Conservation (phyloP, 768 basidiomycete species). For the Termitomyces sp. region DNA sequence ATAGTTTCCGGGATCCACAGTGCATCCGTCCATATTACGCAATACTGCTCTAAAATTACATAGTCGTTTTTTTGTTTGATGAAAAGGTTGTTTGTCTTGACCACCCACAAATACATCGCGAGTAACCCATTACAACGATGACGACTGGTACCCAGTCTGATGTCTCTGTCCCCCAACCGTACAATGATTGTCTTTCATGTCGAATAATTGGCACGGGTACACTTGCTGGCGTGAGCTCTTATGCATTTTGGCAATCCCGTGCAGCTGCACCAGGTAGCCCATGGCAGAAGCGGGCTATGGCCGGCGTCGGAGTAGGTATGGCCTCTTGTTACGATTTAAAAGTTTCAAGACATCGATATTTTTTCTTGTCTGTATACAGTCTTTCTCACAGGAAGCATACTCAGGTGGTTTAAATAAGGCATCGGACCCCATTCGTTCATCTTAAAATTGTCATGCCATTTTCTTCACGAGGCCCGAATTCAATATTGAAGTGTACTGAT, state of each 20-base stretch:
- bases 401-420: slow-evolving; percentile 31
- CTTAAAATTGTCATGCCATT: not conserved
- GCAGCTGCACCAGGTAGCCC: slow-evolving; percentile 54
- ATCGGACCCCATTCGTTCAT: not conserved
- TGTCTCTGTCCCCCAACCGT: not conserved
- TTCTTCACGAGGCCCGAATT: not conserved
- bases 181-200: slow-evolving; percentile 62
- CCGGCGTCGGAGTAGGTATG: slow-evolving; percentile 58
- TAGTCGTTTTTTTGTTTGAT: not conserved
- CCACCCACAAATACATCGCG: not conserved
- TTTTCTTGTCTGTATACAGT: slow-evolving; percentile 14
- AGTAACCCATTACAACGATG: not conserved
- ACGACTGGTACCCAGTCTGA: not conserved
- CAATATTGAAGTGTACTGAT: not conserved
- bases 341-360: not conserved
- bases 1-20: no score
- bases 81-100: no score
- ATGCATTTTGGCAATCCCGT: slow-evolving; percentile 63
- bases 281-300: slow-evolving; percentile 56
- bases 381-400: slow-evolving; percentile 30
- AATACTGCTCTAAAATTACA: not conserved
- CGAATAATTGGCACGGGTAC: slow-evolving; percentile 62
- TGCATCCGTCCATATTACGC: not conserved
- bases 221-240: slow-evolving; percentile 56
- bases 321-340: not conserved